These are phyloP conservation scores for Apiospora saccharicola DNA, from an alignment of 2,329 filamentous ascomycete species.

Conservation along the genomic window DNA sequence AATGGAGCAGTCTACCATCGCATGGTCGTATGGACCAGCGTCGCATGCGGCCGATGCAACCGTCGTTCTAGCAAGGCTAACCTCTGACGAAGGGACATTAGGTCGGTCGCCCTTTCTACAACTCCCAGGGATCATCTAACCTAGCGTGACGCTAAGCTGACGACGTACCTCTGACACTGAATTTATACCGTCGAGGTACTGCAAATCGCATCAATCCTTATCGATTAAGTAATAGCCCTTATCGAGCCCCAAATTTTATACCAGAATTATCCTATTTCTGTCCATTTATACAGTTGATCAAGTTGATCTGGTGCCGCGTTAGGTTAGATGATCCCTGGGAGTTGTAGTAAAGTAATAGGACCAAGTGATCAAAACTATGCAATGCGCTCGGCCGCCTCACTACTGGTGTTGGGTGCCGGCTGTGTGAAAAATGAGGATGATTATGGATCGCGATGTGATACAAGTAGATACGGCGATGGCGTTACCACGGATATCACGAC, in stretches of 20 bases:
- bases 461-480: not conserved
- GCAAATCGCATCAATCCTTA: no score
- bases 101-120: slow-evolving; percentile 11
- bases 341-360: not conserved
- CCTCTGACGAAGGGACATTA: not conserved
- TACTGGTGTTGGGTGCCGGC: not conserved
- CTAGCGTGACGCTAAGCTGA: no score
- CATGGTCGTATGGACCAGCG: not conserved
- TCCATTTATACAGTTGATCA: no score
- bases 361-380: slow-evolving; percentile 1
- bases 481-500: not conserved
- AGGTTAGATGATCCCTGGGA: no score
- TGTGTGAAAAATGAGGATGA: not conserved
- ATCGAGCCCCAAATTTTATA: no score
- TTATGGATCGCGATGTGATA: not conserved
- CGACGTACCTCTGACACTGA: no score
- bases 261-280: no score
- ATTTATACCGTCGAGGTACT: no score
- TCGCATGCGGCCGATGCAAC: not conserved
- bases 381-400: slow-evolving; percentile 15
- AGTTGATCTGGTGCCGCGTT: no score
- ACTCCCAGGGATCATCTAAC: no score
- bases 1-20: not conserved
- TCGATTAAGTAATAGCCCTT: no score
- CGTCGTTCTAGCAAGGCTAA: not conserved